These are phyloP conservation scores for Gonium pectorale DNA, from an alignment of 139 green algal genomes.

Conservation along the genomic window DNA sequence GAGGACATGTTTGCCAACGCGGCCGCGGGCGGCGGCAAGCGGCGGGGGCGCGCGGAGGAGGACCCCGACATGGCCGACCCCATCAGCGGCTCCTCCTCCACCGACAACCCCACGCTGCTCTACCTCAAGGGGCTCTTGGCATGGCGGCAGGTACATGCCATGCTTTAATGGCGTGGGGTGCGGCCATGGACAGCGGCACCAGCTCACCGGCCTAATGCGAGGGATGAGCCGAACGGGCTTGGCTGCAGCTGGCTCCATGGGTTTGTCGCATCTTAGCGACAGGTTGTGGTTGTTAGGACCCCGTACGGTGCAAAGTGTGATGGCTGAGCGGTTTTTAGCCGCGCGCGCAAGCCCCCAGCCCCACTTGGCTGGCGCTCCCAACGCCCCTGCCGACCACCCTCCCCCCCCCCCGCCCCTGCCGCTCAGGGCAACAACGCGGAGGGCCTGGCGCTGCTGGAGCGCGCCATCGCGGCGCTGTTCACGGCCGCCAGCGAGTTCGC, in stretches of 20 bases:
- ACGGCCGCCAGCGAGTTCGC: constrained; percentile 26
- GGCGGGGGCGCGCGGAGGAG: constrained; percentile 9
- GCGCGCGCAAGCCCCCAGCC: too few relatives aligned
- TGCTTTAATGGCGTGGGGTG: background rate
- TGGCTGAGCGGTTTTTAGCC: too few relatives aligned
- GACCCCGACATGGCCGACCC: constrained; percentile 42
- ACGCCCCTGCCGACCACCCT: background rate
- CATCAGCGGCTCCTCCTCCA: background rate
- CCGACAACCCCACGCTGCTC: constrained; percentile 46
- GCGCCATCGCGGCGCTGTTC: constrained; percentile 60
- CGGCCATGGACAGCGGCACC: too few relatives aligned
- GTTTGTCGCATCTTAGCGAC: too few relatives aligned
- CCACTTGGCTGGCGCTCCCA: too few relatives aligned
- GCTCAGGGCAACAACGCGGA: constrained; percentile 1
- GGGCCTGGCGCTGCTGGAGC: constrained; percentile 64
- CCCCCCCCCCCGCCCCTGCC: background rate
- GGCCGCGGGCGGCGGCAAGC: background rate
- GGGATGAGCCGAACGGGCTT: too few relatives aligned
- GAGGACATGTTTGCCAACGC: constrained; percentile 40
- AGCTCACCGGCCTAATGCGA: too few relatives aligned
- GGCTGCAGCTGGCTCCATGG: too few relatives aligned
- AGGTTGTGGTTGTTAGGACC: too few relatives aligned
- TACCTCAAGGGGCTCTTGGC: constrained; percentile 65
- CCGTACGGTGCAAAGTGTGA: too few relatives aligned
- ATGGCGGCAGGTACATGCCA: constrained; percentile 57